A percentile compares a stretch with the other conserved stretches of the same genome.
phyloP scores from a whole-genome alignment of 192 early-diverging fungal genomes.

The Coemansia sp. region DNA sequence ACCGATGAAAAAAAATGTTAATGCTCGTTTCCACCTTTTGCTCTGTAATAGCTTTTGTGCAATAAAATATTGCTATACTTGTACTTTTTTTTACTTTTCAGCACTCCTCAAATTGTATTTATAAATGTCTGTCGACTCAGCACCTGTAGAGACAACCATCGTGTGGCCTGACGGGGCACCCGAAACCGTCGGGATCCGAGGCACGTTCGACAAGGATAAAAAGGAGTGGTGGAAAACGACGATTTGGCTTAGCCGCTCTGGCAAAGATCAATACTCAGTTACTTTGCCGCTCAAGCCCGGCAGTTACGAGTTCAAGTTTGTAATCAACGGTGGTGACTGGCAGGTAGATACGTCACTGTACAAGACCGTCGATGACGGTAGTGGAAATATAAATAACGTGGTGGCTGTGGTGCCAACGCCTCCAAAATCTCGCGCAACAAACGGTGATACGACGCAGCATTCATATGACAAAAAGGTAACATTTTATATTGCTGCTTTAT shows the following conservation, averaged over 20 bases:
- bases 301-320: slow-evolving; percentile 48
- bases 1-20: too few relatives aligned
- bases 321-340: slow-evolving; percentile 41
- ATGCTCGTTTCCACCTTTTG: too few relatives aligned
- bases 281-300: slow-evolving; percentile 30
- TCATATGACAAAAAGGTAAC: slow-evolving; percentile 1
- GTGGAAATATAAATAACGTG: slow-evolving; percentile 44
- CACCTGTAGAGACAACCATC: slow-evolving; percentile 13
- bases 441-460: slow-evolving; percentile 4
- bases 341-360: slow-evolving; percentile 23
- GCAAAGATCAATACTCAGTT: slow-evolving; percentile 8
- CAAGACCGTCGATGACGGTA: slow-evolving; percentile 22
- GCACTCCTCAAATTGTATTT: neutral
- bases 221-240: slow-evolving; percentile 35
- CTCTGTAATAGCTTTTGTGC: too few relatives aligned
- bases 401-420: slow-evolving; percentile 10
- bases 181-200: slow-evolving; percentile 35
- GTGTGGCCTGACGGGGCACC: slow-evolving; percentile 34
- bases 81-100: neutral
- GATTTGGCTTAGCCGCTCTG: slow-evolving; percentile 22
- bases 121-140: slow-evolving; percentile 1
- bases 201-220: slow-evolving; percentile 28
- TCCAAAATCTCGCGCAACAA: neutral
- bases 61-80: neutral
- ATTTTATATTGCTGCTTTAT: too few relatives aligned